These are phyloP conservation scores for Pichia kluyveri DNA, from an alignment of 805 yeast genomes.

Conservation along the genomic window DNA sequence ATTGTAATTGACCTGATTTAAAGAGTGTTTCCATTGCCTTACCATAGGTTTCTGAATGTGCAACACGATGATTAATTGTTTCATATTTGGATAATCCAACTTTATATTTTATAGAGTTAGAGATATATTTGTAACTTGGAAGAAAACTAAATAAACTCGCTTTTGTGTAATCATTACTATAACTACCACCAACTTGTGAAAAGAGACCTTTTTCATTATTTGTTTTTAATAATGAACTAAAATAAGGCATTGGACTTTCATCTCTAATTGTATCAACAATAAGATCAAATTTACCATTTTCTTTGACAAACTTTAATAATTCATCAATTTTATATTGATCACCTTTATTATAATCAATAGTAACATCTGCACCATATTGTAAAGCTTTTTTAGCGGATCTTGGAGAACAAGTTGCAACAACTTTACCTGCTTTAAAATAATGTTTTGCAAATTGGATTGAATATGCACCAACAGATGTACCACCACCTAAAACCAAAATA, in stretches of 20 bases:
- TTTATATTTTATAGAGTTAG: slow-evolving; percentile 2
- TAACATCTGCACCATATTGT: slow-evolving; percentile 43
- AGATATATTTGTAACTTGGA: slow-evolving; percentile 15
- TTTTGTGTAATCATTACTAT: slow-evolving; percentile 27
- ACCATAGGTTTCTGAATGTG: slow-evolving; percentile 8
- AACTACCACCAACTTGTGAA: slow-evolving; percentile 50
- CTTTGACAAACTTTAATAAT: slow-evolving; percentile 23
- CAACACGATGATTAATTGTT: neutral
- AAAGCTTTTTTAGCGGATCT: slow-evolving; percentile 17
- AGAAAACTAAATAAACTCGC: slow-evolving; percentile 16
- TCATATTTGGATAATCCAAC: neutral
- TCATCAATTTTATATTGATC: slow-evolving; percentile 28
- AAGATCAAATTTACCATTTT: slow-evolving; percentile 45
- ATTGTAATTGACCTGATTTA: slow-evolving; percentile 33
- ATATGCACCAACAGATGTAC: slow-evolving; percentile 57
- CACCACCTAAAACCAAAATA: slow-evolving; percentile 63
- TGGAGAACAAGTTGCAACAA: slow-evolving; percentile 44
- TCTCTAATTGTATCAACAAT: slow-evolving; percentile 64
- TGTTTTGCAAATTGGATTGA: slow-evolving; percentile 49
- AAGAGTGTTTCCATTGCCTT: slow-evolving; percentile 35
- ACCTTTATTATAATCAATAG: slow-evolving; percentile 47
- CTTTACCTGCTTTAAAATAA: slow-evolving; percentile 34
- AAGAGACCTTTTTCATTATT: slow-evolving; percentile 39
- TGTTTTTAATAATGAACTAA: slow-evolving; percentile 36
- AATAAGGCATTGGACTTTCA: slow-evolving; percentile 27